Percentiles rank a stretch among this genome's conserved stretches.
Evolutionary conservation across 768 basidiomycete genomes (phyloP).

Genomic region (Cystobasidium ongulense): DNA sequence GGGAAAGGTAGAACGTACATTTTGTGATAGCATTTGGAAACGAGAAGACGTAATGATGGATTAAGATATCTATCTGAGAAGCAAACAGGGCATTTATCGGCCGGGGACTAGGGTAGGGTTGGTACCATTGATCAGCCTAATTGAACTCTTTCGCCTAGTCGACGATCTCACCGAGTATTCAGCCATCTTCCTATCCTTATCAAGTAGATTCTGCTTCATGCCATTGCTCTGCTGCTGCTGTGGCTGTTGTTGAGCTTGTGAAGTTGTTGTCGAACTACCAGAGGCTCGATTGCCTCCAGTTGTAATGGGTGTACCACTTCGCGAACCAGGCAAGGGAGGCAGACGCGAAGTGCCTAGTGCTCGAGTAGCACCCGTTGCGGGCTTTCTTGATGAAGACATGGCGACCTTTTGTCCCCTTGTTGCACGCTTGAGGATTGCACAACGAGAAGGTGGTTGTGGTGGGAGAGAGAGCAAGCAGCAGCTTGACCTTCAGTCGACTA

Average conservation of each 20-base stretch:
- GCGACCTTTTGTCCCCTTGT: neutral
- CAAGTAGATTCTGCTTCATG: slow-evolving; percentile 19
- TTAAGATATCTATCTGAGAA: slow-evolving; percentile 93
- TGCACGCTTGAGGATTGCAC: neutral
- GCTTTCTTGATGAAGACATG: neutral
- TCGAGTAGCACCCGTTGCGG: neutral
- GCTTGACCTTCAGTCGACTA: neutral
- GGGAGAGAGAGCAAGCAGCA: neutral
- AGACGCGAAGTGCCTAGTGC: neutral
- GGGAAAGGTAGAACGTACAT: slow-evolving; percentile 54
- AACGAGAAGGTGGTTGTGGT: neutral
- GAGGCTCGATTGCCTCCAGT: slow-evolving; percentile 3
- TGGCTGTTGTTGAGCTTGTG: neutral
- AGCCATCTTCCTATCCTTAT: slow-evolving; percentile 26
- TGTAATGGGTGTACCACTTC: neutral
- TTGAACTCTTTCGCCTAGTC: no score
- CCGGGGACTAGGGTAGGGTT: slow-evolving; percentile 41
- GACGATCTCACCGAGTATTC: slow-evolving; percentile 15
- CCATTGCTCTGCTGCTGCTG: neutral
- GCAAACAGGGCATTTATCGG: slow-evolving; percentile 94
- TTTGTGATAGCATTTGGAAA: slow-evolving; percentile 91
- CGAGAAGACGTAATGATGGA: slow-evolving; percentile 82
- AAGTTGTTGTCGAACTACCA: neutral
- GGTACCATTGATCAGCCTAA: neutral
- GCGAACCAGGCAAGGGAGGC: neutral